Evolutionary conservation across 2,329 filamentous ascomycete species (phyloP), one percentile per base, ranked within the genome.

Genomic region (Xylogone sp.): DNA sequence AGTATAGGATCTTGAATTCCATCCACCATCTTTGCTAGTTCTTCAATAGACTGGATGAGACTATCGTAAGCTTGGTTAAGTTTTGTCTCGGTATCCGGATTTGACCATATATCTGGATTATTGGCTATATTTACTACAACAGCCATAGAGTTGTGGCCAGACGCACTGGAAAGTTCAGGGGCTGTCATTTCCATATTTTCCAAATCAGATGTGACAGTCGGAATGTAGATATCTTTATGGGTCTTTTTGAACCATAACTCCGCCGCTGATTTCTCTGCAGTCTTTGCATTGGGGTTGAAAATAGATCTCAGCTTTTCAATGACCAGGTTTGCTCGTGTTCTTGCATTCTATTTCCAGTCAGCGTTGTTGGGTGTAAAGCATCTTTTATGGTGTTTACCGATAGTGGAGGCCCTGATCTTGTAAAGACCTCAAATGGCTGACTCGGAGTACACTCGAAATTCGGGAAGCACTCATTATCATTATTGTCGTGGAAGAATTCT

Each of bases 391-490:
- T 19, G 19, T 59, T 54, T 54, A 65, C 63, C 39, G 61, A 58
- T 44, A 59, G 62, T 20, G 43, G 49, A 13, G 63, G 64, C 12
- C 56, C 49, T 45, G 59, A 58, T 43, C 59, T 54, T 42, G 54
- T 56, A 20, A 62, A 51, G 24, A 58, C 56, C 44, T 64, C 61
- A 43, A 67, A 63, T 3, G 34, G 34, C 20, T 48, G 46, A 6
- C 56, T 51, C 6, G 45, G 22, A 16, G 53, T 61, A 20, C 49
- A 54, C 45, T 67, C 65, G 46, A 62, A 66, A 43, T 64, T 62
- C n/a, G 65, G 64, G 27, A 64, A 67, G 9, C 59, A 56, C 7
- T 57, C 56, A 43, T 64, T 64, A 46, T 67, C 65, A 34, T 60
- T 57, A 12, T 59, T 66, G 42, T 67, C 59, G 3, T 53, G 53